phyloP scores from a whole-genome alignment of 2,329 filamentous ascomycete genomes.

The Pseudogymnoascus sp. region DNA sequence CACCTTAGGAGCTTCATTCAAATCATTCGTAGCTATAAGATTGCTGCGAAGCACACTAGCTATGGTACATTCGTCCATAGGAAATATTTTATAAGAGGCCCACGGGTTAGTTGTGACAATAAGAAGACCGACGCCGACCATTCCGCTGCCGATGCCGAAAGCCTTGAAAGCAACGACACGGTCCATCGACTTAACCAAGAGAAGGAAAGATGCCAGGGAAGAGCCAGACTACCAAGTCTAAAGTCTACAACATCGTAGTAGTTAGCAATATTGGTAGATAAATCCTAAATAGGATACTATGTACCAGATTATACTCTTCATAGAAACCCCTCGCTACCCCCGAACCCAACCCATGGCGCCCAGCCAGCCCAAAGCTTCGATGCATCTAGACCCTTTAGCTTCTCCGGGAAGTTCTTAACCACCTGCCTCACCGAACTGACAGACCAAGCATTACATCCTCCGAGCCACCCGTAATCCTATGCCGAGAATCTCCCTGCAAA shows the following conservation, averaged over 20 bases:
- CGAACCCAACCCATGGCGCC: not conserved
- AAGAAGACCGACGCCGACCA: not conserved
- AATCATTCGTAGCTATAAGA: not conserved
- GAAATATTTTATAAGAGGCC: not conserved
- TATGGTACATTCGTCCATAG: not conserved
- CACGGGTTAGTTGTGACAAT: not conserved
- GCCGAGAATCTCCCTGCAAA: constrained; percentile 57
- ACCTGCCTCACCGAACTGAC: constrained; percentile 58
- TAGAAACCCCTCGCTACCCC: too few species aligned
- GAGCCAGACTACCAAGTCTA: not conserved
- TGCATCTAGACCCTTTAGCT: constrained; percentile 45
- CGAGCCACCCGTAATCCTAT: constrained; percentile 57
- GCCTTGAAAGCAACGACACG: not conserved
- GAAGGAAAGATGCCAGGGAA: not conserved
- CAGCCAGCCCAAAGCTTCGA: constrained; percentile 14
- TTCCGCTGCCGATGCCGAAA: not conserved
- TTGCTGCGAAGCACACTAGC: not conserved
- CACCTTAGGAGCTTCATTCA: not conserved
- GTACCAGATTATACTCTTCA: too few species aligned
- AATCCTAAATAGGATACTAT: too few species aligned
- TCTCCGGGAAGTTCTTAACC: constrained; percentile 58
- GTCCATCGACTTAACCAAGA: not conserved
- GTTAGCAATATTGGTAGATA: not conserved
- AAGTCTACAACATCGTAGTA: not conserved
- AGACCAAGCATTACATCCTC: constrained; percentile 68